phyloP scores from a whole-genome alignment of 768 basidiomycete genomes.

The Ramaria rubella region DNA sequence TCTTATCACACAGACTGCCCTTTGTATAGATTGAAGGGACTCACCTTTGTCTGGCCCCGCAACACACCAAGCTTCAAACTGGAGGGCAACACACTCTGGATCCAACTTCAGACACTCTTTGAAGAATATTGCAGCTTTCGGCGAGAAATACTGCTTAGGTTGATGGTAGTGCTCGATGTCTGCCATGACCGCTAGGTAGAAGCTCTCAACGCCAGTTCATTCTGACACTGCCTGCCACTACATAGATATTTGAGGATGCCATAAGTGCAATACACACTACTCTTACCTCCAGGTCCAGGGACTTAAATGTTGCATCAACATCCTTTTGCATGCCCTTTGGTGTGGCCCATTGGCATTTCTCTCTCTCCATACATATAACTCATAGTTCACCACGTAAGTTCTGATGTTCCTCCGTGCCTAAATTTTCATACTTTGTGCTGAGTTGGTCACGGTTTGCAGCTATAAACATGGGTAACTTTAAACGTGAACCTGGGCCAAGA shows the following conservation, averaged over 20 bases:
- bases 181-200: not conserved
- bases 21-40: not conserved
- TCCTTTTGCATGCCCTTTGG: not conserved
- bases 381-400: not conserved
- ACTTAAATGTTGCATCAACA: not conserved
- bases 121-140: not conserved
- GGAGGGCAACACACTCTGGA: not conserved
- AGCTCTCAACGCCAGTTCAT: not conserved
- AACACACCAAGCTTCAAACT: not conserved
- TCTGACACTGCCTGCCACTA: not conserved
- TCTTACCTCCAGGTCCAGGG: not conserved
- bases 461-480: not conserved
- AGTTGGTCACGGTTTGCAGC: not conserved
- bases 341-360: not conserved
- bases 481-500: not conserved
- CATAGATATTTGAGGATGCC: not conserved
- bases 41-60: not conserved
- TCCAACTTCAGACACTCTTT: not conserved
- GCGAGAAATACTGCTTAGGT: not conserved
- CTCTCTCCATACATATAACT: not conserved
- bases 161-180: not conserved
- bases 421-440: not conserved
- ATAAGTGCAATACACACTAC: not conserved
- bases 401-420: not conserved
- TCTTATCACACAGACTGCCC: not conserved